Evolutionary conservation across 345 rosid genomes (phyloP), one percentile per base, ranked within the genome.

Genomic region (Eucalyptus leucophloia): DNA sequence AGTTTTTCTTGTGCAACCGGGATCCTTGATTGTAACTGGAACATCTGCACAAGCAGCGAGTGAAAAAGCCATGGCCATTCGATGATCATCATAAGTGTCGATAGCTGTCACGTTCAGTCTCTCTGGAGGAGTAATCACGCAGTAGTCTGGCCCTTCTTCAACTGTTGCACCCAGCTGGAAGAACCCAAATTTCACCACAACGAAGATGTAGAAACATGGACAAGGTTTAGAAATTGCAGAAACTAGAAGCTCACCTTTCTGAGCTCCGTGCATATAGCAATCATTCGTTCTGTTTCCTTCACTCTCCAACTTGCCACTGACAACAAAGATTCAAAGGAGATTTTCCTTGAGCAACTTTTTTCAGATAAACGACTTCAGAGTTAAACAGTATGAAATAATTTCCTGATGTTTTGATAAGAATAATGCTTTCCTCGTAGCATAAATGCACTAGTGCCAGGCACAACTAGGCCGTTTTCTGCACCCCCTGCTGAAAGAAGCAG

Each of bases 291-390:
- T 2, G 99, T 98, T 92, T 98, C 99, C 92, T 98, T 98, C 90
- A 97, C 99, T 91, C 99, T 95, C 99, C 99, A 97, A 92, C 99
- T 98, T 77, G 99, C 99, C 93, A 98, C 99, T 98, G 93, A 50
- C 89, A 42, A 37, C 86, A 26, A 15, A 51, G 85, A 87, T 21
- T 77, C 28, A 30, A 86, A 67, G 14, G 83, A 60, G 53, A 67
- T 40, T 77, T 37, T 40, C 16, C 47, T 12, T 21, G 47, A 77
- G 47, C 85, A 21, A 77, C 47, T 40, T 40, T 40, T 77, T 77
- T 77, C 47, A 77, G 16, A 77, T 26, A 40, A 77, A 77, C 24
- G 85, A 42, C 47, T 40, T 40, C 85, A 37, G 47, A 40, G 83
- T 21, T 77, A 21, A n/a, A 86, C 62, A 19, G 54, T 86, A 50